These are phyloP conservation scores for Aspergillus pseudoterreus DNA, from an alignment of 2,329 filamentous ascomycete genomes.

Conservation along the genomic window DNA sequence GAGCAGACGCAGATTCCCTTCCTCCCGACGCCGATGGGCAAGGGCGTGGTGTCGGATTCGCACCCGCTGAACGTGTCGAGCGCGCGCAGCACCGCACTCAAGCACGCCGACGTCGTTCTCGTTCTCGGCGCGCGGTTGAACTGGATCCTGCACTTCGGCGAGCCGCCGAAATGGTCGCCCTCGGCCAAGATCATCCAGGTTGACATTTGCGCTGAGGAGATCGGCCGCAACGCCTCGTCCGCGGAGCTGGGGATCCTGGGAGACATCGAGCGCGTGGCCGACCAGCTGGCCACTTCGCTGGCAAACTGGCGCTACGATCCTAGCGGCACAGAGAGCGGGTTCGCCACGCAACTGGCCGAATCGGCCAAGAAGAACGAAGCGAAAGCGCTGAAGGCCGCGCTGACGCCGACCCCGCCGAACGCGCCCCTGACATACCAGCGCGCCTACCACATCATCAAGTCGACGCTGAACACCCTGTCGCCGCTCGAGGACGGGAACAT, in stretches of 20 bases:
- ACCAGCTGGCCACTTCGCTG: constrained; percentile 44
- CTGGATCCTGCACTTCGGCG: constrained; percentile 58
- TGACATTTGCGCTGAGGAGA: constrained; percentile 52
- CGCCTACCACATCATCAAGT: constrained; percentile 52
- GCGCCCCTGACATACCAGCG: constrained; percentile 49
- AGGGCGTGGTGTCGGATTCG: constrained; percentile 54
- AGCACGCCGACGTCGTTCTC: constrained; percentile 53
- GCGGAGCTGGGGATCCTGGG: constrained; percentile 50
- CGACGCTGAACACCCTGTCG: constrained; percentile 45
- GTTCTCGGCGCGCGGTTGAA: constrained; percentile 55
- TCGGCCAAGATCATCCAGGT: constrained; percentile 53
- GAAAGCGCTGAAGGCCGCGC: constrained; percentile 42
- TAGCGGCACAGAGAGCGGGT: constrained; percentile 22
- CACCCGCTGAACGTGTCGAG: constrained; percentile 52
- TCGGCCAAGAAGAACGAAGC: constrained; percentile 46
- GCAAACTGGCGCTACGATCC: constrained; percentile 44
- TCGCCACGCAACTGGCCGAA: constrained; percentile 28
- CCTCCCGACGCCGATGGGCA: constrained; percentile 58
- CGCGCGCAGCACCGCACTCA: constrained; percentile 52
- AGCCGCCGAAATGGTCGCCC: constrained; percentile 52
- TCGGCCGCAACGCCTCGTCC: constrained; percentile 50
- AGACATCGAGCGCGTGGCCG: constrained; percentile 48
- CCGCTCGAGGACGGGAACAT: constrained; percentile 46
- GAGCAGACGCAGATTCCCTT: constrained; percentile 51
- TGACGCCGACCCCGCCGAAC: constrained; percentile 27